phyloP scores from a whole-genome alignment of 108 stramenopile species.

The Nannochloropsis gaditana region DNA sequence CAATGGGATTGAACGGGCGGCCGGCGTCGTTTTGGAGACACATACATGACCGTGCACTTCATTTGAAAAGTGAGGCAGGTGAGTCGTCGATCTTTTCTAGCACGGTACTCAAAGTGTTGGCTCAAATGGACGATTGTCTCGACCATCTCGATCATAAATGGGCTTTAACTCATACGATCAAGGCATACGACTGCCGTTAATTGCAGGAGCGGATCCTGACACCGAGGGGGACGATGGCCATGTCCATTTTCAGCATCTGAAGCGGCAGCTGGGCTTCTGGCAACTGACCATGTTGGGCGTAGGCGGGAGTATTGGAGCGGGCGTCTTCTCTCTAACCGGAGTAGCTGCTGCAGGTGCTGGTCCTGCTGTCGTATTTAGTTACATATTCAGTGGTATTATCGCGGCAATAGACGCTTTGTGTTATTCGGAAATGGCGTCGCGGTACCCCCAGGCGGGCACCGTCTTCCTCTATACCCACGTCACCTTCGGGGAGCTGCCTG shows the following conservation, averaged over 20 bases:
- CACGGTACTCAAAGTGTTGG: too few relatives aligned
- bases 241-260: background rate
- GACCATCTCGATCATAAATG: too few relatives aligned
- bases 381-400: background rate
- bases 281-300: background rate
- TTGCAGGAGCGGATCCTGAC: background rate
- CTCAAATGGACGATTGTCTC: too few relatives aligned
- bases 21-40: background rate
- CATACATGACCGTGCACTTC: background rate
- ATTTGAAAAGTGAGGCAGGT: background rate
- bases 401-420: background rate
- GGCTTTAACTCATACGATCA: background rate
- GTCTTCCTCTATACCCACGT: background rate
- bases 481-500: background rate
- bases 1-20: background rate
- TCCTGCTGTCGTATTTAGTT: conserved; percentile 8
- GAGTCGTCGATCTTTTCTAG: background rate
- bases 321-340: conserved; percentile 19
- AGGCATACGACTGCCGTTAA: background rate
- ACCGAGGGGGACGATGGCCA: background rate
- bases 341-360: conserved; percentile 9
- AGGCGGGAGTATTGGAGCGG: background rate
- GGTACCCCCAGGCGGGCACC: conserved; percentile 15
- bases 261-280: background rate
- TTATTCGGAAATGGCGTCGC: background rate